phyloP scores from a whole-genome alignment of 352 stramenopile species.

The Halophytophthora batemanensis region DNA sequence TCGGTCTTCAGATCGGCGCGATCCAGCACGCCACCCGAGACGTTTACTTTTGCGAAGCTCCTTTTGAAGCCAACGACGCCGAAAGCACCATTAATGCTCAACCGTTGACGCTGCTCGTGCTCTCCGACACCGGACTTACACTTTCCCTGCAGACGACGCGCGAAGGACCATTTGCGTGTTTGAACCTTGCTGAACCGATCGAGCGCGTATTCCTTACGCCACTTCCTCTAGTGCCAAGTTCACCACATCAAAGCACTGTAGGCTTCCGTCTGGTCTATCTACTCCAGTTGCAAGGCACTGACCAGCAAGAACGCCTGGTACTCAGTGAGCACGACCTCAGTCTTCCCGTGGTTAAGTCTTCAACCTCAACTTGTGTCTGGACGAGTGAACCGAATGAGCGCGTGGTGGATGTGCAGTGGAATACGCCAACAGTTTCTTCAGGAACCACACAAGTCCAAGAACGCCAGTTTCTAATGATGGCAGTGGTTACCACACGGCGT shows the following conservation, averaged over 20 bases:
- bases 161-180: constrained; percentile 18
- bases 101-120: constrained; percentile 44
- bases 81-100: constrained; percentile 3
- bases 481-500: constrained; percentile 53
- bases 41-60: constrained; percentile 41
- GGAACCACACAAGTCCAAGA: constrained; percentile 17
- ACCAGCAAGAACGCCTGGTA: constrained; percentile 26
- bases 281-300: constrained; percentile 3
- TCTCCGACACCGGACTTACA: constrained; percentile 47
- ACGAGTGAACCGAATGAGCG: constrained; percentile 32
- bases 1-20: constrained; percentile 19
- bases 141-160: constrained; percentile 45
- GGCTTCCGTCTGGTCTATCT: constrained; percentile 51
- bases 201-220: constrained; percentile 56
- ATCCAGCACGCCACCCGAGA: constrained; percentile 56
- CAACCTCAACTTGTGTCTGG: constrained; percentile 18
- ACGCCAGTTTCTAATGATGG: constrained; percentile 26
- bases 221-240: constrained; percentile 28
- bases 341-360: constrained; percentile 18
- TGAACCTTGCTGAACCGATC: constrained; percentile 41
- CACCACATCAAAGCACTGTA: constrained; percentile 23
- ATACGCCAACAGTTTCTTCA: constrained; percentile 21
- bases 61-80: constrained; percentile 11
- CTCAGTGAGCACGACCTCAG: constrained; percentile 53
- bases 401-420: constrained; percentile 57